Percentiles rank a stretch among this genome's conserved stretches.
phyloP scores from a whole-genome alignment of 2,329 filamentous ascomycete species.

The Geosmithia morbida region DNA sequence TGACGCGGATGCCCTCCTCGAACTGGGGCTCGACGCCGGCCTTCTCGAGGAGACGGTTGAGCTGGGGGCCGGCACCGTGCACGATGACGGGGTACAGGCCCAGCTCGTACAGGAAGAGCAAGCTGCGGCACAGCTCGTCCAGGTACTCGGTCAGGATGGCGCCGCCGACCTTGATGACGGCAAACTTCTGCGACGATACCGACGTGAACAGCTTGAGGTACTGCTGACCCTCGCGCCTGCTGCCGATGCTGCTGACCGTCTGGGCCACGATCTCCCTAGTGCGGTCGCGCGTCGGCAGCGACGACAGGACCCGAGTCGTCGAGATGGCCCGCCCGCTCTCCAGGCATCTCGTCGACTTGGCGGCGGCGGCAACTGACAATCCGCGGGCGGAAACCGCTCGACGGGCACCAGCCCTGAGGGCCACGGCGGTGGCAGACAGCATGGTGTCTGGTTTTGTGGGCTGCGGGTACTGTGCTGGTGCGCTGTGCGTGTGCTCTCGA shows the following conservation, averaged over 20 bases:
- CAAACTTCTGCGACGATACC: constrained; percentile 92
- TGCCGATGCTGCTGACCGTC: constrained; percentile 87
- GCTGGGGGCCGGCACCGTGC: constrained; percentile 86
- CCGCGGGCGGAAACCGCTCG: constrained; percentile 18
- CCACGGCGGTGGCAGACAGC: constrained; percentile 26
- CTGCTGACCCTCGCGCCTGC: constrained; percentile 91
- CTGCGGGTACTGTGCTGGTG: too few relatives aligned
- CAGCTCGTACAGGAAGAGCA: constrained; percentile 88
- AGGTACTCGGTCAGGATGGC: constrained; percentile 92
- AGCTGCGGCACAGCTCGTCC: constrained; percentile 75
- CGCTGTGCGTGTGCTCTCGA: constrained; percentile 1
- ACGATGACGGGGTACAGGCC: constrained; percentile 91
- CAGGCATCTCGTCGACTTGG: constrained; percentile 10
- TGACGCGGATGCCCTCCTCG: constrained; percentile 90
- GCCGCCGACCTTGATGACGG: constrained; percentile 95
- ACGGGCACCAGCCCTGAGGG: constrained; percentile 27
- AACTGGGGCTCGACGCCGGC: constrained; percentile 92
- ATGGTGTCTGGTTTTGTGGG: constrained; percentile 13
- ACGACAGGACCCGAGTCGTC: constrained; percentile 3
- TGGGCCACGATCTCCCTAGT: constrained; percentile 21
- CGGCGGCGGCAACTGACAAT: constrained; percentile 8
- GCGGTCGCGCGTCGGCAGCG: constrained; percentile 10
- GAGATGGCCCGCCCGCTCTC: constrained; percentile 13
- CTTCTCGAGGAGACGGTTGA: constrained; percentile 80
- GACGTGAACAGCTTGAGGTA: constrained; percentile 96